These are phyloP conservation scores for Podila verticillata DNA, from an alignment of 192 early-diverging fungal species.

Conservation along the genomic window DNA sequence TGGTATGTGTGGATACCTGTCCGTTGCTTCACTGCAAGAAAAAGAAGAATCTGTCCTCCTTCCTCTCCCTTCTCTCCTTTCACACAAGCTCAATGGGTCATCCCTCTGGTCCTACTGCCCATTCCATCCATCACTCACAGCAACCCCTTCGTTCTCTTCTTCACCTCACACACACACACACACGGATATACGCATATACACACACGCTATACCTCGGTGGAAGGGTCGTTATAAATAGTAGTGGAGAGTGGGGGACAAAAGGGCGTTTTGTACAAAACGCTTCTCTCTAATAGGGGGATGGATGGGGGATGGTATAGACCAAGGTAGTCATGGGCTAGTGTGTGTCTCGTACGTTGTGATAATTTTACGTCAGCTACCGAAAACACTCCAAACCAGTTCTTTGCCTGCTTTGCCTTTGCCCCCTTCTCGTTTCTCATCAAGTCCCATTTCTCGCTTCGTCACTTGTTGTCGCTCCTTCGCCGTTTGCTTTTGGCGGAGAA, in stretches of 20 bases:
- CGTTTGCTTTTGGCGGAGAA: neutral
- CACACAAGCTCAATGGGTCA: no score
- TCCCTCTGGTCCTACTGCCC: no score
- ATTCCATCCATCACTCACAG: no score
- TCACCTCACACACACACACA: neutral
- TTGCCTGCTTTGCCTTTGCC: neutral
- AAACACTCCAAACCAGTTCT: neutral
- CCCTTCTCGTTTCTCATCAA: neutral
- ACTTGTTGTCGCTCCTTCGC: neutral
- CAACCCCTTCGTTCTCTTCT: neutral
- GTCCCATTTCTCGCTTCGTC: neutral
- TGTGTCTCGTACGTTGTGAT: neutral
- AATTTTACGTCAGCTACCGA: neutral
- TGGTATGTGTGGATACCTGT: neutral
- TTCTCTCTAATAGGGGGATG: no score
- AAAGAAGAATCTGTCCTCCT: no score
- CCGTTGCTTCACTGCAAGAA: neutral
- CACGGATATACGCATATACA: neutral
- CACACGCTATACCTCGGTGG: neutral
- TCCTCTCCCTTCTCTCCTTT: no score
- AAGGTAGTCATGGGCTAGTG: neutral
- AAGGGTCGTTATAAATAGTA: constrained; percentile 2
- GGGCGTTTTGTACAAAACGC: neutral
- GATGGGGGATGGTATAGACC: neutral
- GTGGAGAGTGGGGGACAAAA: neutral